Conservation (phyloP, 805 yeast species). For the Saturnispora sekii region DNA sequence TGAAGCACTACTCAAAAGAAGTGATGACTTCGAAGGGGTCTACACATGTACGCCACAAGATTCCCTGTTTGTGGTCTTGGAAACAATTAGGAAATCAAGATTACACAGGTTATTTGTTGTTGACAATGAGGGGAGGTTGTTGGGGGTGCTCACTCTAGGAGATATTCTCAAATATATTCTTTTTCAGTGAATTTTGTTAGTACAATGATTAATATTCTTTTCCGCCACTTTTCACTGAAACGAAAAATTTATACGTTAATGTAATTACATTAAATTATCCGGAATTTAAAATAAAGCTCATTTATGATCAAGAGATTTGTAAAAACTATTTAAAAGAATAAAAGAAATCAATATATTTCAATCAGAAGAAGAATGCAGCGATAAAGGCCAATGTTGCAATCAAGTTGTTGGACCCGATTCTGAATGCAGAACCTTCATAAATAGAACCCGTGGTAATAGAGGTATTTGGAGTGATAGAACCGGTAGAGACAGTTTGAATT, state of each 20-base stretch:
- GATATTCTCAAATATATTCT: conserved; percentile 81
- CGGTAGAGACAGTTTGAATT: neutral
- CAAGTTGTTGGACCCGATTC: neutral
- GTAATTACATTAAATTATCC: too few species aligned
- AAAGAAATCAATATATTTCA: too few species aligned
- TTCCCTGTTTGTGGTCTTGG: conserved; percentile 79
- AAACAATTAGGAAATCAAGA: conserved; percentile 83
- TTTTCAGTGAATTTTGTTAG: neutral
- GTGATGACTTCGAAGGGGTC: conserved; percentile 96
- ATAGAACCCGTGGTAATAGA: neutral
- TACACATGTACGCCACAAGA: conserved; percentile 89
- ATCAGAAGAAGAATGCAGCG: neutral
- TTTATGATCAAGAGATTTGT: too few species aligned
- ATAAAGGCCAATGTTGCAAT: neutral
- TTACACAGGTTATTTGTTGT: conserved; percentile 89
- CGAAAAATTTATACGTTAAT: too few species aligned
- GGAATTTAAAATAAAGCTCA: too few species aligned
- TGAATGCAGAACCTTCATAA: neutral
- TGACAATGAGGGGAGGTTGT: conserved; percentile 65
- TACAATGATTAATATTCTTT: too few species aligned
- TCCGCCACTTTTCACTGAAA: too few species aligned
- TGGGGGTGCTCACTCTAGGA: conserved; percentile 82
- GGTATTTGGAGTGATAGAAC: neutral
- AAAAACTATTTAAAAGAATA: too few species aligned
- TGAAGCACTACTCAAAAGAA: conserved; percentile 85